Evolutionary conservation across 306 rosid genomes (phyloP).

Genomic region (Astragalus glycyphyllos): DNA sequence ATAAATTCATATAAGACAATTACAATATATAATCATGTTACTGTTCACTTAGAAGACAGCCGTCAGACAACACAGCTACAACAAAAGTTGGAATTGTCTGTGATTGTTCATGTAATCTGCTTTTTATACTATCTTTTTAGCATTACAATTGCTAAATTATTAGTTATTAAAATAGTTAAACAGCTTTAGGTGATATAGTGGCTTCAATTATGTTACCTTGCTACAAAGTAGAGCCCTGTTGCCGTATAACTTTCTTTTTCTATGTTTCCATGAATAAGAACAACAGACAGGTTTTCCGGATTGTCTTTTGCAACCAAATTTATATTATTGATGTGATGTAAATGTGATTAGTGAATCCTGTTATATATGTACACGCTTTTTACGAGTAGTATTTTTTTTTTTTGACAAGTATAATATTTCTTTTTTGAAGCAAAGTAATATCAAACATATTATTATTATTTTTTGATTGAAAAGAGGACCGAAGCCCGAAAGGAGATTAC

Average conservation of each 20-base stretch:
- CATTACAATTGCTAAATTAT: constrained; percentile 7
- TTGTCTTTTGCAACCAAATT: constrained; percentile 32
- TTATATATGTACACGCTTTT: too few species aligned
- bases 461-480: too few species aligned
- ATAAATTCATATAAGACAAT: constrained; percentile 25
- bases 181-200: constrained; percentile 36
- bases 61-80: constrained; percentile 42
- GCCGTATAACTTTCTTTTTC: not conserved
- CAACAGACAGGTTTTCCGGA: constrained; percentile 39
- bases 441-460: too few species aligned
- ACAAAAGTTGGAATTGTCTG: constrained; percentile 33
- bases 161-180: constrained; percentile 31
- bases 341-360: not conserved
- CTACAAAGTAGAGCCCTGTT: constrained; percentile 30
- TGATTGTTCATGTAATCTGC: constrained; percentile 24
- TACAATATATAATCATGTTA: constrained; percentile 12
- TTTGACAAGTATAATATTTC: too few species aligned
- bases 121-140: constrained; percentile 4
- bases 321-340: not conserved
- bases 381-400: too few species aligned
- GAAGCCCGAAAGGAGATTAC: too few species aligned
- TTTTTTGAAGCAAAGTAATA: too few species aligned
- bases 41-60: constrained; percentile 36
- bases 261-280: constrained; percentile 37
- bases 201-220: constrained; percentile 43